Base-by-base conservation (phyloP, 371 early-diverging fungal genomes). In the Mucor ambiguus region DNA sequence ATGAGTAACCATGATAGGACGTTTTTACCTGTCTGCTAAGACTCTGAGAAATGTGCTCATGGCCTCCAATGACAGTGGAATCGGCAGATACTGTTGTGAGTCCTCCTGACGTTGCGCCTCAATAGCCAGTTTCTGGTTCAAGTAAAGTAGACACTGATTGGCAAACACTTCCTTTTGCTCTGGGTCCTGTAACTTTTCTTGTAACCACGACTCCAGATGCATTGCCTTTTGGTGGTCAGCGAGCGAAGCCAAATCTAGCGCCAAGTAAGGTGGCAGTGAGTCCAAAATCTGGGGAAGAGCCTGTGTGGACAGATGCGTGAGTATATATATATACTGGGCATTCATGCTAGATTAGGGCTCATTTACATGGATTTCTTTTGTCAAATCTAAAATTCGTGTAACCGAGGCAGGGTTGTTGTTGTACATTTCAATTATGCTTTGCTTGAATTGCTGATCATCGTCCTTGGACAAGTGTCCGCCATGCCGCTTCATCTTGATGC, bases 171-270 rank as follows among this genome's bases (percentile, higher is more conserved):
- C 89, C 6, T 88, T 86, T 48, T 44, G 46, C 44, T 54, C 35
- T 0, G 18, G 56, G 18, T 67, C 20, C 1, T 69, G 64, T 3
- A 94, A 78, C 52, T 87, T 86, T 52, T 92, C 92, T 63, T 82
- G 84, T 22, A 96, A 79, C 95, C 95, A 96, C 68, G 90, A 90
- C 66, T 95, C 94, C 6, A 95, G 72, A 60, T 92, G 92, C 2
- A 96, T 73, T 46, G 85, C 86, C 57, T 93, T 92, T 38, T 92
- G 74, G 11, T 91, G 78, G 6, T 88, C 88, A 4, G 96, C 94
- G 6, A 93, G 74, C 0, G 90, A 88, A 2, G 93, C 95, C 26
- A 96, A 71, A 58, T 95, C 95, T 49, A 96, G 87, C 0, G 93
- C 73, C 67, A 95, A 91, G 14, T 76, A 69, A 60, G 82, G 88